Base-by-base conservation (phyloP, 2,329 filamentous ascomycete species). In the Alternaria incomplexa region DNA sequence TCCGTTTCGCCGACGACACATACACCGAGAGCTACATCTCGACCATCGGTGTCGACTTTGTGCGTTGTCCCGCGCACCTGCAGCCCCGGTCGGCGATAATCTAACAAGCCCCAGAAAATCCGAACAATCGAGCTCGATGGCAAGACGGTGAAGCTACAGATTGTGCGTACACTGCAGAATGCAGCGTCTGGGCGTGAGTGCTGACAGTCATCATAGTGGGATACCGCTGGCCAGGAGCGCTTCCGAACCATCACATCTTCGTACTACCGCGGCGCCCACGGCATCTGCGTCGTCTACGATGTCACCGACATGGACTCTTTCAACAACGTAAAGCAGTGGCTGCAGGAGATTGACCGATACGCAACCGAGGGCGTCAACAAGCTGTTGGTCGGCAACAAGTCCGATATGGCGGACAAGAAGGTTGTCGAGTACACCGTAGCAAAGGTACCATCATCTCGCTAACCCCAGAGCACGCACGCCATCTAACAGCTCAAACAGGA, bases 281-380 rank as follows among this genome's bases (percentile, higher is more conserved):
- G 96, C 77, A 99, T 99, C 85, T 99, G 96, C 85, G 95, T 99
- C 74, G 96, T 99, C 81, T 99, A 98, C 88, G 96, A 99, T 90
- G 96, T 99, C 80, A 99, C 96, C 73, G 96, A 99, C 83, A 97
- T 98, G 95, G 96, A 98, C 83, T 97, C 93, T 28, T 99, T 99
- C 93, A 98, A 99, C 90, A 99, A 98, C 86, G 96, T 99, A 78
- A 98, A 99, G 92, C 96, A 99, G 88, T 99, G 96, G 96, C 89
- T 99, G 67, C 96, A 99, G 84, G 96, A 99, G 86, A 99, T 99
- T 77, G 96, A 99, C 86, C 91, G 96, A 82, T 98, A 99, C 79
- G 96, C 96, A 75, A 99, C 96, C 73, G 96, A 99, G 85, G 96
- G 96, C 71, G 96, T 99, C 80, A 99, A 99, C 90, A 99, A 99